phyloP scores from a whole-genome alignment of 805 yeast species.

The Myxozyma sirexii region DNA sequence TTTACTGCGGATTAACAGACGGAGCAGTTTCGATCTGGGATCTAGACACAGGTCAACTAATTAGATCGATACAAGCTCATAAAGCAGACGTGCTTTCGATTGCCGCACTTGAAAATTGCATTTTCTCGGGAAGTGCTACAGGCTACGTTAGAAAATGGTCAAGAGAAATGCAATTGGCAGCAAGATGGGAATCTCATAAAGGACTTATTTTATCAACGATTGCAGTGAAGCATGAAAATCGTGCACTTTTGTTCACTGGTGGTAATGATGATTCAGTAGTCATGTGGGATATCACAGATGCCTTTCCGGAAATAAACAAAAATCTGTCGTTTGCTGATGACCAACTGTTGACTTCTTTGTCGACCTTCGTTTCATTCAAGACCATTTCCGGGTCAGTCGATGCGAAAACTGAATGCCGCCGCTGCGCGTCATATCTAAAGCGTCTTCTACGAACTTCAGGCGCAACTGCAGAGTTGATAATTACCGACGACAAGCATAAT shows the following conservation, averaged over 20 bases:
- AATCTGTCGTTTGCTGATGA: slow-evolving; percentile 53
- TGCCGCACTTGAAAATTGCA: slow-evolving; percentile 56
- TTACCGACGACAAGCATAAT: slow-evolving; percentile 70
- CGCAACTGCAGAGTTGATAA: slow-evolving; percentile 62
- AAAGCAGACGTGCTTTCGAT: slow-evolving; percentile 63
- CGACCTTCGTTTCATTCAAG: slow-evolving; percentile 63
- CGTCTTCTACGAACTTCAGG: slow-evolving; percentile 68
- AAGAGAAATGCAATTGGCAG: slow-evolving; percentile 49
- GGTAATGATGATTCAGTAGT: slow-evolving; percentile 69
- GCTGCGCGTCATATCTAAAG: slow-evolving; percentile 77
- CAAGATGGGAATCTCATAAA: slow-evolving; percentile 56
- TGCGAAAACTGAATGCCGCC: slow-evolving; percentile 75
- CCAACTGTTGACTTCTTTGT: slow-evolving; percentile 62
- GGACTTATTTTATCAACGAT: slow-evolving; percentile 63
- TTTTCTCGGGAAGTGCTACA: slow-evolving; percentile 62
- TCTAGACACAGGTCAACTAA: slow-evolving; percentile 72
- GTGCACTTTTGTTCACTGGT: slow-evolving; percentile 62
- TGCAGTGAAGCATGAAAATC: slow-evolving; percentile 47
- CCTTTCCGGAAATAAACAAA: slow-evolving; percentile 10
- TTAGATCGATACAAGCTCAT: slow-evolving; percentile 45
- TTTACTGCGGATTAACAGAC: slow-evolving; percentile 79
- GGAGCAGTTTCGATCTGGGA: slow-evolving; percentile 87
- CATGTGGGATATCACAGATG: slow-evolving; percentile 59
- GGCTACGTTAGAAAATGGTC: slow-evolving; percentile 56
- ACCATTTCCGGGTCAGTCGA: slow-evolving; percentile 75